Percentiles rank a stretch among this genome's conserved stretches.
phyloP scores from a whole-genome alignment of 1,284 basidiomycete genomes.

The Mycosarcoma mackinlayi region DNA sequence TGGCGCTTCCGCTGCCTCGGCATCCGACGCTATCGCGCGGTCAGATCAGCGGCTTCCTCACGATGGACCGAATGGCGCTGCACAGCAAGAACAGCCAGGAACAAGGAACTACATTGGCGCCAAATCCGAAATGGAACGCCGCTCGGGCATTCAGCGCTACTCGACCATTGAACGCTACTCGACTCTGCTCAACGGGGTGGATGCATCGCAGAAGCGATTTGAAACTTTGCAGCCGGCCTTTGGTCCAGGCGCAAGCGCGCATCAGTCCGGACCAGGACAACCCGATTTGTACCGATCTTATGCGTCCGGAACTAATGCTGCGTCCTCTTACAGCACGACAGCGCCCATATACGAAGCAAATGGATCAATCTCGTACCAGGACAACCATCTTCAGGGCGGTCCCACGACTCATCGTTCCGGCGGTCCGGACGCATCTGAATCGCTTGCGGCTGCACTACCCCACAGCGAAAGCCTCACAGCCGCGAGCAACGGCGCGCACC shows the following conservation, averaged over 20 bases:
- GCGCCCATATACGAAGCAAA: constrained; percentile 7
- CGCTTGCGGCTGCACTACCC: constrained; percentile 26
- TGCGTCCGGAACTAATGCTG: neutral
- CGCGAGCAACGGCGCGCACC: neutral
- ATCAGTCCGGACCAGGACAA: neutral
- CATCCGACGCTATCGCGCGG: neutral
- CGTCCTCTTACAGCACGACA: constrained; percentile 4
- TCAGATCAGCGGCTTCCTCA: neutral
- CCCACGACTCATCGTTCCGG: neutral
- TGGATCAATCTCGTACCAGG: neutral
- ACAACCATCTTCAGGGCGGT: constrained; percentile 1
- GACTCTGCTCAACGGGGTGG: constrained; percentile 5
- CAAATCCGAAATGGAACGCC: constrained; percentile 4
- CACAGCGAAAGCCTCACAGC: neutral
- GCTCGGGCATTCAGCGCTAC: constrained; percentile 4
- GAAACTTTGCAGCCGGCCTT: constrained; percentile 14
- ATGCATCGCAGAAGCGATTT: constrained; percentile 4
- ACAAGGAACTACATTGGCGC: neutral
- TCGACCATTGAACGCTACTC: constrained; percentile 16
- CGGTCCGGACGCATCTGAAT: constrained; percentile 18
- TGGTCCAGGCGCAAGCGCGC: neutral
- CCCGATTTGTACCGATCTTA: neutral
- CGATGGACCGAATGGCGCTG: neutral
- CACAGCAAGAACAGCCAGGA: neutral
- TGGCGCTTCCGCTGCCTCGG: neutral